Evolutionary conservation across 345 rosid genomes (phyloP), one percentile per base, ranked within the genome.

Genomic region (Erysimum cheiranthoides): DNA sequence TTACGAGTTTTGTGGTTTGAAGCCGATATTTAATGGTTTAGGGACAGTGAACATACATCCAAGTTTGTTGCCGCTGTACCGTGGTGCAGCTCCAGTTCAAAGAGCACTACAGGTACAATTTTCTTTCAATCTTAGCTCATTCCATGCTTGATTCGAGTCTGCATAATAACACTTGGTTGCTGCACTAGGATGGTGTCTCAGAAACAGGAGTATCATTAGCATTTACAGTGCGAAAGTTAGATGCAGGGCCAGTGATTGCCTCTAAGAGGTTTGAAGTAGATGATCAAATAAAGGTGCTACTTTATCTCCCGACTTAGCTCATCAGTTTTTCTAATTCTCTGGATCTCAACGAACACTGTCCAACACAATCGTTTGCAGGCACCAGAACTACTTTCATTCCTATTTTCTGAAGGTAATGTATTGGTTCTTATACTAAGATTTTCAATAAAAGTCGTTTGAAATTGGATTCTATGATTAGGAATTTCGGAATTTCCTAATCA

Each of bases 51-150:
- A 95, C 63, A 82, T 95, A 81, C 99, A 92, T 68, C 99, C 97
- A 46, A 95, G 97, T 84, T 80, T 95, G 77, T 76, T 95, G 35
- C 99, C 97, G 0, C 68, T 85, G 32, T 94, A 94, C 58, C 96
- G 96, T 74, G 97, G 98, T 50, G 98, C 97, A 82, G 97, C 98
- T 78, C 97, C 97, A 64, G 97, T 90, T 78, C 99, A 95, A 76
- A 87, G 97, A 79, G 93, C 93, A 53, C 77, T 92, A 74, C 87
- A 88, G 96, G 97, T 92, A 52, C 66, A 47, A 1, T 16, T 36
- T 17, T 30, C 17, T 38, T 43, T 17, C 17, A 28, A 1, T 46
- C 11, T 2, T 12, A 14, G 42, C 63, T 52, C 17, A 4, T 50
- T 25, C 30, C 1, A 21, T 21, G 25, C 31, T 35, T 58, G 39